Evolutionary conservation across 2,329 filamentous ascomycete species (phyloP).

Genomic region (Apiospora koreana): DNA sequence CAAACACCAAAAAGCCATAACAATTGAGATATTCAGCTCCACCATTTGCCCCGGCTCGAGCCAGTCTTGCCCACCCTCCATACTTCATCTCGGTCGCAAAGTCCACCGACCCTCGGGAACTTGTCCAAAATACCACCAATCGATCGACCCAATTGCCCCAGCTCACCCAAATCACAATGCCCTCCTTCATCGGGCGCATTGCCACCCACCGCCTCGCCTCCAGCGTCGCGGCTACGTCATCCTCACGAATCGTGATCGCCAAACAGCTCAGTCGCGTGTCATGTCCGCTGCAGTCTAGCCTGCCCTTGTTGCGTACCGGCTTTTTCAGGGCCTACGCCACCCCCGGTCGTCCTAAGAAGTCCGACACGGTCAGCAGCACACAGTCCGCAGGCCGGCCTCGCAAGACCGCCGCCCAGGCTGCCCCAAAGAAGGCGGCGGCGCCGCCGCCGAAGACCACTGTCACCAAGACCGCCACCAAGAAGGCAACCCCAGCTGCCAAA

Average conservation of each 20-base stretch:
- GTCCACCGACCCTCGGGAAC: background rate
- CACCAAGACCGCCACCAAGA: constrained; percentile 19
- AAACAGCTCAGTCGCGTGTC: constrained; percentile 21
- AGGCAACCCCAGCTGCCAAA: constrained; percentile 24
- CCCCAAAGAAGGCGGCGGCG: constrained; percentile 18
- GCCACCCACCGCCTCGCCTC: constrained; percentile 36
- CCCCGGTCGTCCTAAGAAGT: constrained; percentile 17
- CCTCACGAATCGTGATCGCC: constrained; percentile 21
- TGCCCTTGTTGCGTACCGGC: constrained; percentile 8
- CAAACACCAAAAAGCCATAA: background rate
- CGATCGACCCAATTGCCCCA: background rate
- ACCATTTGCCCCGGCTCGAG: background rate
- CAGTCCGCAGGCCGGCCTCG: constrained; percentile 25
- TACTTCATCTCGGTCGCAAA: background rate
- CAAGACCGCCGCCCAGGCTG: constrained; percentile 21
- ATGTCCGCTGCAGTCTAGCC: no score
- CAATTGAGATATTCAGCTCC: constrained; percentile 3
- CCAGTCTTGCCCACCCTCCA: background rate
- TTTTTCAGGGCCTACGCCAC: constrained; percentile 22
- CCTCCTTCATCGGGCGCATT: constrained; percentile 42
- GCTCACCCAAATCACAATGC: constrained; percentile 32
- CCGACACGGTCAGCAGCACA: background rate
- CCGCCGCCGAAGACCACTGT: constrained; percentile 22
- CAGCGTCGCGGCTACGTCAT: constrained; percentile 17
- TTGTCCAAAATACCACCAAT: background rate